Evolutionary conservation across 1,284 basidiomycete species (phyloP).

Genomic region (Apiotrichum domesticum): DNA sequence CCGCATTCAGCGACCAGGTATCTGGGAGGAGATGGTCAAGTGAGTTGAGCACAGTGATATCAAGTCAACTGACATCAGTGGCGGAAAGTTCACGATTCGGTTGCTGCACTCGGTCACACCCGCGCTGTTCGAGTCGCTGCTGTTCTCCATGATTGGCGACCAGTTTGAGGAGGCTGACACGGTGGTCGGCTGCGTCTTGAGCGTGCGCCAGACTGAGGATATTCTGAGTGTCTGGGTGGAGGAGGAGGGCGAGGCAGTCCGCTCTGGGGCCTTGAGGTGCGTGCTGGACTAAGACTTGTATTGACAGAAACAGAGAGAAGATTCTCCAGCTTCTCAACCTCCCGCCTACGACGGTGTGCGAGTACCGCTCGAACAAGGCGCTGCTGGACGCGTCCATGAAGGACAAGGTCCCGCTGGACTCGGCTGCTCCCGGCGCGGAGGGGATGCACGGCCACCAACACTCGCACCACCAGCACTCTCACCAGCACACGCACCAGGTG

Average conservation of each 20-base stretch:
- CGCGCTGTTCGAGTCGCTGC: constrained; percentile 41
- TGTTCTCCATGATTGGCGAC: constrained; percentile 45
- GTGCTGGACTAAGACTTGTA: constrained; percentile 11
- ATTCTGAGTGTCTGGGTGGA: constrained; percentile 49
- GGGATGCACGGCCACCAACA: constrained; percentile 1
- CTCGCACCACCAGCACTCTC: not conserved
- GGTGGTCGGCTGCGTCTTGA: constrained; percentile 47
- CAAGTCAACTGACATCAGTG: constrained; percentile 19
- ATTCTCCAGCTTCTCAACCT: constrained; percentile 41
- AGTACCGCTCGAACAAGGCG: constrained; percentile 46
- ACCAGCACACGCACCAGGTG: not conserved
- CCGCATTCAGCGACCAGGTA: constrained; percentile 42
- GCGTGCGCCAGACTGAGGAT: constrained; percentile 45
- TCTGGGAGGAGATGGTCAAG: constrained; percentile 49
- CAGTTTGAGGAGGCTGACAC: constrained; percentile 47
- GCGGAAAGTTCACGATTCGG: constrained; percentile 44
- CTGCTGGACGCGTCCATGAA: constrained; percentile 33
- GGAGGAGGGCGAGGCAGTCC: constrained; percentile 42
- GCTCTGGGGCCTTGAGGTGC: constrained; percentile 41
- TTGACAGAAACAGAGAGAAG: constrained; percentile 36
- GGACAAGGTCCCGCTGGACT: constrained; percentile 9
- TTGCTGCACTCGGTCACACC: constrained; percentile 43
- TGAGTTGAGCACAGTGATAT: constrained; percentile 16
- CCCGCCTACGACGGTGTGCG: constrained; percentile 39
- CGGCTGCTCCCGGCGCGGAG: not conserved